phyloP scores from a whole-genome alignment of 2,329 filamentous ascomycete genomes.

The Laburnicola sp. region DNA sequence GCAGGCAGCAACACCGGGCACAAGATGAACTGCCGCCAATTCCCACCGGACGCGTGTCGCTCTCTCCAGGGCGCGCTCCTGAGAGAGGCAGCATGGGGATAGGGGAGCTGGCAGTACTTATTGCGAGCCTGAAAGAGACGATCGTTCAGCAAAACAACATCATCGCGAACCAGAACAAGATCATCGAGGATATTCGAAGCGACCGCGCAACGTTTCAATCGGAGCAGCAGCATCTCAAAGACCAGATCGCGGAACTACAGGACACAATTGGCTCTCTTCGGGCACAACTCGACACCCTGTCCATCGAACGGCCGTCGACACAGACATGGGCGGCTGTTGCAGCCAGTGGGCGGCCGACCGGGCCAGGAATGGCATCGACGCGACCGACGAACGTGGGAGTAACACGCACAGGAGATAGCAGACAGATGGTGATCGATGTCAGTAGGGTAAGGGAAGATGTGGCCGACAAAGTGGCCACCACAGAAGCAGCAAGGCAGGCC shows the following conservation, averaged over 20 bases:
- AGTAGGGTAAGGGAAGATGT: conserved; percentile 6
- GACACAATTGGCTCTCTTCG: conserved; percentile 5
- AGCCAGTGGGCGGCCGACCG: conserved; percentile 5
- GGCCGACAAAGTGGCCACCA: conserved; percentile 10
- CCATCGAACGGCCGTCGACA: conserved; percentile 7
- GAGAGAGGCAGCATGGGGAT: background rate
- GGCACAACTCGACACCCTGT: conserved; percentile 13
- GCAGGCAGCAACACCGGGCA: conserved; percentile 4
- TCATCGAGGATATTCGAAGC: conserved; percentile 1
- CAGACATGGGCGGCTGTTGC: conserved; percentile 14
- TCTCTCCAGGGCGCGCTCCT: conserved; percentile 8
- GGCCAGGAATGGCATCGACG: conserved; percentile 2
- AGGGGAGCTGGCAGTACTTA: conserved; percentile 10
- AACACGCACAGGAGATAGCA: conserved; percentile 5
- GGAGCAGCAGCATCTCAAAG: conserved; percentile 12
- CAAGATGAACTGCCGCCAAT: conserved; percentile 12
- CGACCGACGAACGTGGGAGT: conserved; percentile 5
- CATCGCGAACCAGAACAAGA: conserved; percentile 8
- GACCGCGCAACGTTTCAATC: background rate
- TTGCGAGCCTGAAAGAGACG: conserved; percentile 12
- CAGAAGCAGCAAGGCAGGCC: conserved; percentile 10
- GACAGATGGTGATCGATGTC: conserved; percentile 15
- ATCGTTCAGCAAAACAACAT: conserved; percentile 12
- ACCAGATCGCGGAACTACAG: conserved; percentile 8
- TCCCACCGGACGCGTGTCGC: conserved; percentile 5